phyloP scores from a whole-genome alignment of 345 rosid species.

The Excoecaria agallocha region DNA sequence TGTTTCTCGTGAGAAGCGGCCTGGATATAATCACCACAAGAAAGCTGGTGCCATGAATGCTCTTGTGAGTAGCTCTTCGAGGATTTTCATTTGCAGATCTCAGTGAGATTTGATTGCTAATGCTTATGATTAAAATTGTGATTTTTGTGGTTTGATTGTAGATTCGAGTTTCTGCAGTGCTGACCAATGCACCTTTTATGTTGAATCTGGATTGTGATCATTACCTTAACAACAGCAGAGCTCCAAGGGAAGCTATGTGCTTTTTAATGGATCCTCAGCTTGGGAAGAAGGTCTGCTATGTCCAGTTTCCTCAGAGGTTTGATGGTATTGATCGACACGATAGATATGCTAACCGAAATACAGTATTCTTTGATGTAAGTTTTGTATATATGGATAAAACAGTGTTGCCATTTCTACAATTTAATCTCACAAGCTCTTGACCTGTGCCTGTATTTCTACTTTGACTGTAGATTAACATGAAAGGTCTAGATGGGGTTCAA shows the following conservation, averaged over 20 bases:
- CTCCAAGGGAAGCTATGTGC: conserved; percentile 94
- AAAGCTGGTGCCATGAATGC: conserved; percentile 99
- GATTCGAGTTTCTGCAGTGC: conserved; percentile 98
- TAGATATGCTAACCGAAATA: conserved; percentile 89
- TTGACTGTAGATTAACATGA: conserved; percentile 71
- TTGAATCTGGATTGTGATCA: conserved; percentile 95
- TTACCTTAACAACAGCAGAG: conserved; percentile 87
- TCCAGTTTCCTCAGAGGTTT: conserved; percentile 94
- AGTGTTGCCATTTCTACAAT: background rate
- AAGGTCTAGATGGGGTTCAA: conserved; percentile 88
- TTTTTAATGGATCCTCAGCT: conserved; percentile 96
- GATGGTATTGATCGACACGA: conserved; percentile 95
- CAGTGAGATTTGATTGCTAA: background rate
- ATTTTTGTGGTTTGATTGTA: conserved; percentile 15
- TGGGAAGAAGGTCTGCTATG: conserved; percentile 94
- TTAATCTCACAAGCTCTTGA: background rate
- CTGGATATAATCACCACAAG: conserved; percentile 93
- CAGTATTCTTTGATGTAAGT: conserved; percentile 91
- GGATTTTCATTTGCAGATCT: background rate
- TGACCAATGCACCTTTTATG: conserved; percentile 90
- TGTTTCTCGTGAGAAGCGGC: conserved; percentile 96
- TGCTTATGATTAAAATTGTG: background rate
- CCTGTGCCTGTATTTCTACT: background rate
- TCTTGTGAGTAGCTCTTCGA: conserved; percentile 45
- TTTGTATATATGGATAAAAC: background rate